These are phyloP conservation scores for Phoma sp. DNA, from an alignment of 2,329 filamentous ascomycete genomes.

Conservation along the genomic window DNA sequence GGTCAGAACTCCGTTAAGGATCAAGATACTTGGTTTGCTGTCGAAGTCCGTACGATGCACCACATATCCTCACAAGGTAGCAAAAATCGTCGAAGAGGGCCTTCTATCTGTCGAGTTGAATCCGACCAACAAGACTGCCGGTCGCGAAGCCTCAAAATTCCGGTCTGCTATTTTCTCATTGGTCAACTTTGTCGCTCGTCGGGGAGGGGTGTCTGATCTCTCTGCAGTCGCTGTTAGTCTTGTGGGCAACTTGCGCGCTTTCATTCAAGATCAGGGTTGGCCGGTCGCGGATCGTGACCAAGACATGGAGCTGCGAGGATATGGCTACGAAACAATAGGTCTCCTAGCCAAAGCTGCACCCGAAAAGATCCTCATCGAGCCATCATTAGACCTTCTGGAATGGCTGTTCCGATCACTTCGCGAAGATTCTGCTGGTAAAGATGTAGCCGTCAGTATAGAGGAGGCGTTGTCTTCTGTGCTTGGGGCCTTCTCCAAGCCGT, in stretches of 20 bases:
- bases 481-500: slow-evolving; percentile 59
- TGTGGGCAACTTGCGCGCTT: slow-evolving; percentile 71
- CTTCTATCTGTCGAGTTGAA: slow-evolving; percentile 55
- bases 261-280: slow-evolving; percentile 84
- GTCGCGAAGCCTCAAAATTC: slow-evolving; percentile 78
- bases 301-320: slow-evolving; percentile 71
- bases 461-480: slow-evolving; percentile 81
- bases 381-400: slow-evolving; percentile 62
- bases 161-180: slow-evolving; percentile 84
- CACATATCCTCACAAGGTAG: slow-evolving; percentile 69
- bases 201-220: slow-evolving; percentile 68
- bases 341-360: slow-evolving; percentile 73
- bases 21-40: slow-evolving; percentile 76
- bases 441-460: slow-evolving; percentile 85
- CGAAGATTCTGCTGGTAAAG: slow-evolving; percentile 75
- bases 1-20: slow-evolving; percentile 72
- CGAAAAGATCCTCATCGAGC: slow-evolving; percentile 59
- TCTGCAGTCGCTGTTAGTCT: slow-evolving; percentile 70
- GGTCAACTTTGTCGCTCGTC: slow-evolving; percentile 82
- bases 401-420: slow-evolving; percentile 87
- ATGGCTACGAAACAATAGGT: slow-evolving; percentile 90
- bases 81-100: slow-evolving; percentile 71
- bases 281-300: slow-evolving; percentile 65
- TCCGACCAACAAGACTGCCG: slow-evolving; percentile 53
- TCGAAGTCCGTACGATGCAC: slow-evolving; percentile 78